A percentile compares a stretch with the other conserved stretches of the same genome.
Conservation (phyloP, 768 basidiomycete genomes). For the Boletus sp. region DNA sequence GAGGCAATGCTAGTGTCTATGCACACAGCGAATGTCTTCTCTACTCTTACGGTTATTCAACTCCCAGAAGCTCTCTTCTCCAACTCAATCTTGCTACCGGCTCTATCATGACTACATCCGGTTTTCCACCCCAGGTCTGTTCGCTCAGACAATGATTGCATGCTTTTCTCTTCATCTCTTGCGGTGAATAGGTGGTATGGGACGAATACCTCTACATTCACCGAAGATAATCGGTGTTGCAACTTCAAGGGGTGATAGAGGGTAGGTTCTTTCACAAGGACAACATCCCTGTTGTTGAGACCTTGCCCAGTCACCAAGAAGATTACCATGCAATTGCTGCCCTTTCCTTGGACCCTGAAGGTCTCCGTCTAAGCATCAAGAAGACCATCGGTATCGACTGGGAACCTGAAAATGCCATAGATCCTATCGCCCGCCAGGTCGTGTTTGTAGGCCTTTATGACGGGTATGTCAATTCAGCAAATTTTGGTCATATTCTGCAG, state of each 20-base stretch:
- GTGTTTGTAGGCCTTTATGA: slow-evolving; percentile 91
- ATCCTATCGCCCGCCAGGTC: slow-evolving; percentile 66
- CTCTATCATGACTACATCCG: slow-evolving; percentile 72
- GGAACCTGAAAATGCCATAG: slow-evolving; percentile 56
- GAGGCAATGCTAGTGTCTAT: slow-evolving; percentile 31
- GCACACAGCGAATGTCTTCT: slow-evolving; percentile 29
- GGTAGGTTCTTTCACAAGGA: slow-evolving; percentile 37
- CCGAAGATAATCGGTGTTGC: slow-evolving; percentile 77
- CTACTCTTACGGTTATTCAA: slow-evolving; percentile 23
- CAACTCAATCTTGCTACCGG: slow-evolving; percentile 21
- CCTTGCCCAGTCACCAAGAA: slow-evolving; percentile 71
- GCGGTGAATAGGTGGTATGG: slow-evolving; percentile 47
- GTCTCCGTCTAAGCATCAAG: slow-evolving; percentile 63
- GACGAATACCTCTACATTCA: slow-evolving; percentile 68
- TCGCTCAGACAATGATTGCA: slow-evolving; percentile 2
- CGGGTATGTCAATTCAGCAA: slow-evolving; percentile 49
- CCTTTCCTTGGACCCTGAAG: slow-evolving; percentile 71
- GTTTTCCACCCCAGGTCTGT: slow-evolving; percentile 43
- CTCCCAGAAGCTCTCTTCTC: slow-evolving; percentile 8
- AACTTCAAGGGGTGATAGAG: slow-evolving; percentile 71
- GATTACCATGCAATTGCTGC: slow-evolving; percentile 79
- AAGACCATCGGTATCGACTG: slow-evolving; percentile 64
- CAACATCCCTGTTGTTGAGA: slow-evolving; percentile 2
- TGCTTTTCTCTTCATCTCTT: slow-evolving; percentile 7
- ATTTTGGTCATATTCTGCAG: neutral